These are phyloP conservation scores for Populus hybrid DNA, from an alignment of 441 rosid species.

Conservation along the genomic window DNA sequence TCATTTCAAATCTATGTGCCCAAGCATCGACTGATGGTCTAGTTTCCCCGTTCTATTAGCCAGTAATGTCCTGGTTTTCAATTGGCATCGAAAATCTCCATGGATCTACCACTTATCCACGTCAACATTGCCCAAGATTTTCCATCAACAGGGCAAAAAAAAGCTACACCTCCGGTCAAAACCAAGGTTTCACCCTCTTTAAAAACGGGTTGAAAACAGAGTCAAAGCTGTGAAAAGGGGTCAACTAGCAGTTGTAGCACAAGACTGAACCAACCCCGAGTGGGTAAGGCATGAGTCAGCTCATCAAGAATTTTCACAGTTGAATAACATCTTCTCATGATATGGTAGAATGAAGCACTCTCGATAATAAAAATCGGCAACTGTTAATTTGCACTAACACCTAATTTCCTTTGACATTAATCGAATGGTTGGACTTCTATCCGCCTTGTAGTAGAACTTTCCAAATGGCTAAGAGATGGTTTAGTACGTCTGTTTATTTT, in stretches of 20 bases:
- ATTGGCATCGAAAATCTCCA: background rate
- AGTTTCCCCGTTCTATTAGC: background rate
- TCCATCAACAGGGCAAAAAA: background rate
- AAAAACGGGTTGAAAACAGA: background rate
- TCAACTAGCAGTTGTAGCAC: constrained; percentile 9
- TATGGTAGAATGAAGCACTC: constrained; percentile 13
- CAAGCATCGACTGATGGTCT: background rate
- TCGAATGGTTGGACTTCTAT: background rate
- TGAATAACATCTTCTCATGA: background rate
- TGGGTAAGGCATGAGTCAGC: constrained; percentile 28
- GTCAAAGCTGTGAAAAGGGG: background rate
- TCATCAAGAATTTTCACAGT: constrained; percentile 16
- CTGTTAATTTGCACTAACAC: constrained; percentile 27
- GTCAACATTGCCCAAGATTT: background rate
- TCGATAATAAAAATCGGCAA: background rate
- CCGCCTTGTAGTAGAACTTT: background rate
- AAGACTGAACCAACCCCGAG: constrained; percentile 11
- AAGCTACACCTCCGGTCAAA: constrained; percentile 10
- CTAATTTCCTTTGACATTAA: constrained; percentile 41
- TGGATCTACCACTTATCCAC: background rate
- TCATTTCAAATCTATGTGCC: background rate
- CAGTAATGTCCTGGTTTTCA: background rate
- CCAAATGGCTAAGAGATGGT: background rate
- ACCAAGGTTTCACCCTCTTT: constrained; percentile 7
- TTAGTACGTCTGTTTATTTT: background rate